Evolutionary conservation across 2,329 filamentous ascomycete species (phyloP), one percentile per base, ranked within the genome.

Genomic region (Ophiostoma himal-ulmi): DNA sequence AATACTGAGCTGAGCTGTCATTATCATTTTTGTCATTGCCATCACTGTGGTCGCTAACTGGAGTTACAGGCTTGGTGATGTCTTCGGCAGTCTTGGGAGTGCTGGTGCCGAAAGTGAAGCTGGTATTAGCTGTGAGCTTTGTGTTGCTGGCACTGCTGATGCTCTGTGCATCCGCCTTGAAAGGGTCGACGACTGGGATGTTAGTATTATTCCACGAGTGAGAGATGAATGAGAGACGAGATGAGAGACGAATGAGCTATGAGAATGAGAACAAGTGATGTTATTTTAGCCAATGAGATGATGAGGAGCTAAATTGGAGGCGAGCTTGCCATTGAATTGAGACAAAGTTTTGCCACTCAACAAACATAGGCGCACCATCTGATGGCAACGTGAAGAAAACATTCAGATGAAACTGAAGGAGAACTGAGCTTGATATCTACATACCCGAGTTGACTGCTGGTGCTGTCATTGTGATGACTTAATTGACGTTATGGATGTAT

Each of bases 381-480:
- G 44, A 48, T 48, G 44, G 20, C 20, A 48, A 48, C 17, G 44
- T 20, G 8, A 48, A 64, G 13, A 34, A 17, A 4, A 6, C 5
- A 34, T 4, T 6, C 13, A 34, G 13, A 13, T 57, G 13, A 57
- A 57, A 57, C 8, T 7, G 6, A 57, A 13, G 13, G 26, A 62
- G 8, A 11, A 17, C 17, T 22, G 60, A 10, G 6, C 5, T 30
- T 17, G 20, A 0, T 30, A 2, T 64, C 11, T n/a, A 64, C 60
- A 30, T 70, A 74, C 73, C 73, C 68, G 71, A 34, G 68, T 67
- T 68, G 70, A 66, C 69, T 26, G 68, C 69, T 54, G 72, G 67
- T 37, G 70, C 71, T 68, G 70, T 68, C 72, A 73, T 74, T 70
- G 65, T 71, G 65, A 73, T 75, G 73, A 74, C 72, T 73, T 75